Conservation (phyloP, 2,329 filamentous ascomycete species). For the Knufia petricola region DNA sequence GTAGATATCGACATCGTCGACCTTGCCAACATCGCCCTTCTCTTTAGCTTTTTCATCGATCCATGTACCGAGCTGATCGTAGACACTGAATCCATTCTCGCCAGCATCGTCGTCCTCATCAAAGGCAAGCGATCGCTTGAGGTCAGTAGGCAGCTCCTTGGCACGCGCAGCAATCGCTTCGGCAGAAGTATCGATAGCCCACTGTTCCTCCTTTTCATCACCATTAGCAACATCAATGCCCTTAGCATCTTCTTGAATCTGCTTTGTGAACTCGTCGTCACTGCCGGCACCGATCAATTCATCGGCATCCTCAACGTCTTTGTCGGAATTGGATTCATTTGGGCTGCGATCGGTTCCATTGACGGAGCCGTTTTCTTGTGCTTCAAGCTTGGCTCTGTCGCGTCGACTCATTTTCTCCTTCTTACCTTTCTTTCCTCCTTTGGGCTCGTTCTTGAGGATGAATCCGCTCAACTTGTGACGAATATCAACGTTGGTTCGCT, state of each 20-base stretch:
- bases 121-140: conserved; percentile 83
- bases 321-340: conserved; percentile 55
- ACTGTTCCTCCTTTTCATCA: conserved; percentile 74
- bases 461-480: conserved; percentile 94
- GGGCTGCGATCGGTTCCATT: conserved; percentile 47
- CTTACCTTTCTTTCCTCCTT: conserved; percentile 94
- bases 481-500: conserved; percentile 81
- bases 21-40: conserved; percentile 61
- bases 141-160: conserved; percentile 82
- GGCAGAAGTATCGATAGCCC: conserved; percentile 94
- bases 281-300: conserved; percentile 62
- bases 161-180: conserved; percentile 91
- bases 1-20: conserved; percentile 86
- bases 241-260: conserved; percentile 57
- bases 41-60: conserved; percentile 63
- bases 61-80: conserved; percentile 90
- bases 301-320: conserved; percentile 56
- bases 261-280: conserved; percentile 83
- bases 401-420: conserved; percentile 78
- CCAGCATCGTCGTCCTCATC: conserved; percentile 73
- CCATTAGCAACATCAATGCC: conserved; percentile 58
- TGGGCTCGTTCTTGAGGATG: conserved; percentile 91
- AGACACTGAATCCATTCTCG: conserved; percentile 67
- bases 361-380: conserved; percentile 45
- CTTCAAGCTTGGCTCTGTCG: conserved; percentile 67